phyloP scores from a whole-genome alignment of 768 basidiomycete genomes.

The Leccinellum rugosiceps region DNA sequence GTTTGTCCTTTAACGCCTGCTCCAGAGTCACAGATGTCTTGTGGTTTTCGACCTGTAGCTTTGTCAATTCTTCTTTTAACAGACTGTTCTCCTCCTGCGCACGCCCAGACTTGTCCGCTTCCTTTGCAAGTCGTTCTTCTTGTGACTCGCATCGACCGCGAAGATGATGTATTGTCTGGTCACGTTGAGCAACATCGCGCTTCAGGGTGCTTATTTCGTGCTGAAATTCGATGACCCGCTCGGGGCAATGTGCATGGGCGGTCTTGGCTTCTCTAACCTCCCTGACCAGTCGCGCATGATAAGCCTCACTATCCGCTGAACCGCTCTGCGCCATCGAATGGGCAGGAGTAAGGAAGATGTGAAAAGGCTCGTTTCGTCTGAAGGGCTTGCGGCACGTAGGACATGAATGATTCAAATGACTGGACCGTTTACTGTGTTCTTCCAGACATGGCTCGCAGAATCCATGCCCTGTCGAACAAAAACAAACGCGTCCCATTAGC shows the following conservation, averaged over 20 bases:
- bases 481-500: conserved; percentile 13
- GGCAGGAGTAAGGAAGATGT: conserved; percentile 25
- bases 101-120: conserved; percentile 1
- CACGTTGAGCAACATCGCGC: not conserved
- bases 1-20: conserved; percentile 12
- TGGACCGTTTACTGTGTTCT: conserved; percentile 9
- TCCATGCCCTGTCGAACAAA: conserved; percentile 28
- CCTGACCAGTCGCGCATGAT: conserved; percentile 5
- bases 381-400: conserved; percentile 32
- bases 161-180: conserved; percentile 13
- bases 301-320: conserved; percentile 1
- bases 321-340: conserved; percentile 6
- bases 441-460: conserved; percentile 30
- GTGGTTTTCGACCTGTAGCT: conserved; percentile 23
- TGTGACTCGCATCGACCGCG: conserved; percentile 13
- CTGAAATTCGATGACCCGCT: conserved; percentile 6
- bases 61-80: conserved; percentile 20
- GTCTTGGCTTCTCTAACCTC: conserved; percentile 13
- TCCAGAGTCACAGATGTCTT: conserved; percentile 16
- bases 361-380: conserved; percentile 25
- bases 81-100: conserved; percentile 12
- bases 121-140: conserved; percentile 12
- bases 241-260: conserved; percentile 15
- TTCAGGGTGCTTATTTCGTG: conserved; percentile 12
- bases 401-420: conserved; percentile 10